A percentile compares a stretch with the other conserved stretches of the same genome.
Conservation (phyloP, 208 protist genomes). For the Leishmania guyanensis region DNA sequence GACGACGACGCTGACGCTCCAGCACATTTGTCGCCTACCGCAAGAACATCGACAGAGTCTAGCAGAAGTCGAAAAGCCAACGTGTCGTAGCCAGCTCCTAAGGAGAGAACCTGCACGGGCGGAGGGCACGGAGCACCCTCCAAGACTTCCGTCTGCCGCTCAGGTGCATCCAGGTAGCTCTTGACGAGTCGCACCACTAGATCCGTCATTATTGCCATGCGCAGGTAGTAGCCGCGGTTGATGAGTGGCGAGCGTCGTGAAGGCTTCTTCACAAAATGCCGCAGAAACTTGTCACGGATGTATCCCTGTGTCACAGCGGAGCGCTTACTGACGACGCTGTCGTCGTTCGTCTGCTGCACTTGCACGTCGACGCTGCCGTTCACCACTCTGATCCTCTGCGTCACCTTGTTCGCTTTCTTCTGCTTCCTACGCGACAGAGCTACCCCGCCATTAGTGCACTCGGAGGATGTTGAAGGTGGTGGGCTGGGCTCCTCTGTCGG, state of each 20-base stretch:
- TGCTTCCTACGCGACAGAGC: slow-evolving; percentile 48
- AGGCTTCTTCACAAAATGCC: slow-evolving; percentile 82
- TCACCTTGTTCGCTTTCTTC: slow-evolving; percentile 59
- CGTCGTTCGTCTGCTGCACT: slow-evolving; percentile 93
- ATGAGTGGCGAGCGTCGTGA: slow-evolving; percentile 85
- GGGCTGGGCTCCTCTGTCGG: neutral
- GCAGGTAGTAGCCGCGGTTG: slow-evolving; percentile 90
- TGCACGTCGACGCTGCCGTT: slow-evolving; percentile 61
- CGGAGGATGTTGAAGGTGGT: neutral
- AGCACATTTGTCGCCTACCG: neutral
- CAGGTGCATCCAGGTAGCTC: slow-evolving; percentile 9
- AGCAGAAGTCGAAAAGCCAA: slow-evolving; percentile 68
- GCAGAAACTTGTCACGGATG: slow-evolving; percentile 76
- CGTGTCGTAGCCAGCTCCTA: slow-evolving; percentile 91
- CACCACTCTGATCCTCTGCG: slow-evolving; percentile 41
- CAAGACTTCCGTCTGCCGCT: neutral
- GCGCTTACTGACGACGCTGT: slow-evolving; percentile 90
- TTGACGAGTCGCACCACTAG: slow-evolving; percentile 51
- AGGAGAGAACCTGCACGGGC: slow-evolving; percentile 80
- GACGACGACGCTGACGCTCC: neutral
- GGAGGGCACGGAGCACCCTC: neutral
- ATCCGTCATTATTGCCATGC: slow-evolving; percentile 85
- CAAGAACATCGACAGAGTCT: slow-evolving; percentile 19
- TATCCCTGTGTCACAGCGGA: slow-evolving; percentile 80
- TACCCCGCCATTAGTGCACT: neutral